These are phyloP conservation scores for Podospora pseudopauciseta DNA, from an alignment of 495 filamentous ascomycete species.

Conservation along the genomic window DNA sequence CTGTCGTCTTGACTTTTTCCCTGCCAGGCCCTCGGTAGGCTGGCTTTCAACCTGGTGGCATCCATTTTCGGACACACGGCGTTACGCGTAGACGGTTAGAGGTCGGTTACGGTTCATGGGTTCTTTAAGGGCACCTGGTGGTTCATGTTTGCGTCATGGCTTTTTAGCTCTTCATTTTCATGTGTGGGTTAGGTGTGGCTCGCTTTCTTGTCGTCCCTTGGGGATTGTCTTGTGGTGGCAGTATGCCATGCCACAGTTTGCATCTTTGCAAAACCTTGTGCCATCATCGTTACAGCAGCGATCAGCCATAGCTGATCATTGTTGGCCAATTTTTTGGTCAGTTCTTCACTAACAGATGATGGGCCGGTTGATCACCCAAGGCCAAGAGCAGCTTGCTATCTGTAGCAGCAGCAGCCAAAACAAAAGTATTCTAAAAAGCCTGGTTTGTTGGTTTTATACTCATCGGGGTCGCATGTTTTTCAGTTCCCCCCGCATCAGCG, in stretches of 20 bases:
- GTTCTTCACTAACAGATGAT: not conserved
- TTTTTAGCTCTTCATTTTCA: constrained; percentile 3
- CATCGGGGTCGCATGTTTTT: not conserved
- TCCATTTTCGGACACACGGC: constrained; percentile 16
- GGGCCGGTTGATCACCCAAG: not conserved
- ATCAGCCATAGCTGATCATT: not conserved
- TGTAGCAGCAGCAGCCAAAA: not conserved
- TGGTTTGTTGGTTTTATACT: not conserved
- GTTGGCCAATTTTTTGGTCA: not conserved
- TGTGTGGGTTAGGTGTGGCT: not conserved
- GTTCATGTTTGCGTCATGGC: constrained; percentile 9
- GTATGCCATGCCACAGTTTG: not conserved
- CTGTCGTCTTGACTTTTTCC: not conserved
- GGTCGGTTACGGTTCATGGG: constrained; percentile 22
- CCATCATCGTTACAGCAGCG: not conserved
- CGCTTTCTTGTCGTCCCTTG: not conserved
- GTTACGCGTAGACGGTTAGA: constrained; percentile 24
- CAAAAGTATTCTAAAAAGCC: not conserved
- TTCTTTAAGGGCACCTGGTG: constrained; percentile 3
- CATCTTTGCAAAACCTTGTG: not conserved
- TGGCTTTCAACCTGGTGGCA: constrained; percentile 12
- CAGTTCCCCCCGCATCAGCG: not conserved
- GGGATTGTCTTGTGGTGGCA: not conserved
- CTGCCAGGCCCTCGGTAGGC: constrained; percentile 1
- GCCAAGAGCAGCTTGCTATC: not conserved